Evolutionary conservation across 2,329 filamentous ascomycete genomes (phyloP), one percentile per base, ranked within the genome.

Genomic region (Fusarium nelsonii): DNA sequence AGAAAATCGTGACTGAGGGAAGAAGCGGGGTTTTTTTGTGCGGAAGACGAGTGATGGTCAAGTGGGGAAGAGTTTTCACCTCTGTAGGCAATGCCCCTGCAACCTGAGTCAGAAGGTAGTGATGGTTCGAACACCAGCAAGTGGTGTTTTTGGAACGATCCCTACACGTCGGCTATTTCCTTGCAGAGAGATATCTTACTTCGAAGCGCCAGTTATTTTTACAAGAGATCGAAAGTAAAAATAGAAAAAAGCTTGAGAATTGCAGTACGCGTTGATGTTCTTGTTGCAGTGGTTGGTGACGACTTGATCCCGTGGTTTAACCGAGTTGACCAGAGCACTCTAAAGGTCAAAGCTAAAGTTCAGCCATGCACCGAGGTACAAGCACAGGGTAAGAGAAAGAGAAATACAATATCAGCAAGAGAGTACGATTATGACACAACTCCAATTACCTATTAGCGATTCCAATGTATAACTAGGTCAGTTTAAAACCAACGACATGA

Each of bases 31-130:
- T 66, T 72, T 69, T 69, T 69, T 43, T 52, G 28, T 32, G n/a
- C 30, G 41, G 30, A 39, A 55, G 57, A 53, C 40, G 58, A 46
- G 57, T 56, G 60, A 55, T 77, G 76, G 76, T 75, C 76, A 74
- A 77, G 75, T 74, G 75, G 76, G 75, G 73, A 76, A 71, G 50
- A 49, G 45, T 66, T 50, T 63, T 71, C 56, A 63, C 68, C 67
- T 45, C 55, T 14, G 45, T 46, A 34, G 39, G 15, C 18, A 16
- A 23, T 26, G 44, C 41, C 65, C 63, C 43, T 49, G 50, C 48
- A 55, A 37, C 46, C 18, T 69, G 70, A 73, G 63, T 73, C 70
- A 74, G 51, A 51, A 54, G 63, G 73, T 65, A 71, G 58, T 70
- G 56, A 59, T 52, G 54, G 73, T 75, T 75, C 73, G 73, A 75